Evolutionary conservation across 2,329 filamentous ascomycete species (phyloP), one percentile per base, ranked within the genome.

Genomic region (Aureobasidium sp.): DNA sequence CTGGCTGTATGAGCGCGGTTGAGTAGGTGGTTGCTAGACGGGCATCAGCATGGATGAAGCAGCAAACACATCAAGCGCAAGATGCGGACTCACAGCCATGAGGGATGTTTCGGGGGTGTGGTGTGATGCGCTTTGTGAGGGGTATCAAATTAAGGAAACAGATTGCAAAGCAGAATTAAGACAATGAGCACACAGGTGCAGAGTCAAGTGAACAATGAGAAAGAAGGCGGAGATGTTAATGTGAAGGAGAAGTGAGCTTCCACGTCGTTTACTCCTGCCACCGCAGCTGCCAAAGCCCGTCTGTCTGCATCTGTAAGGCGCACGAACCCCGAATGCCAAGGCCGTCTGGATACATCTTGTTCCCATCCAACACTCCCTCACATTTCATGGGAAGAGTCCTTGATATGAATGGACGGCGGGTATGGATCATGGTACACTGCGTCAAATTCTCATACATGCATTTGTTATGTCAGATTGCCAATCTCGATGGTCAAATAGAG

Each of bases 1-100:
- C 71, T 76, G 77, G 67, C 76, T 75, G 72, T 80, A 81, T 52
- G 78, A 75, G 70, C 79, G 79, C 66, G 78, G 78, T 72, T 79
- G 77, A 67, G 73, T 78, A 56, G 78, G 77, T 70, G 78, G 75
- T 77, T 81, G 78, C 77, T 79, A 71, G 36, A 46, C 39, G 26
- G 9, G 27, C 46, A 60, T 61, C 26, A 61, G 57, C 57, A 52
- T 26, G 24, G 37, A 34, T 37, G n/a, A 43, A 41, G 12, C 20
- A 56, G 52, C 43, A 59, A 57, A 55, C 36, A 34, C 26, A 52
- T 29, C 9, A 29, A 29, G 47, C 53, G 39, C 57, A 47, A 48
- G 20, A 48, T 61, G 56, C 47, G 41, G 56, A 51, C 50, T 60
- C 59, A 63, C 62, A 55, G 62, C 62, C 62, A 63, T 63, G 62